Conservation (phyloP, 1,139 yeast species). For the Wickerhamiella infanticola region DNA sequence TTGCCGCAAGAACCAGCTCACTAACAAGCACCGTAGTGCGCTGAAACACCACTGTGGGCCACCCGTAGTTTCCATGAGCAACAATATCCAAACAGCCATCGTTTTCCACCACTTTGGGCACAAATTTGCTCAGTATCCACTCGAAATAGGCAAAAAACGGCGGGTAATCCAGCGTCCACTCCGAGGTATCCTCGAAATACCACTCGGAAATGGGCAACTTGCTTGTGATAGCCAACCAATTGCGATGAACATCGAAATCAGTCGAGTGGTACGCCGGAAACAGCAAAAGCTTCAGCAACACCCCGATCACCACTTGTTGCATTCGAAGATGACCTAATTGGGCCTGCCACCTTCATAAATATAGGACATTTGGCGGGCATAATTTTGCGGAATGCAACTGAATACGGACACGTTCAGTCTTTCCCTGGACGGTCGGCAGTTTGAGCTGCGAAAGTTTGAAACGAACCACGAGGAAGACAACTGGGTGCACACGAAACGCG, state of each 20-base stretch:
- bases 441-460: constrained; percentile 4
- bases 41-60: constrained; percentile 71
- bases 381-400: background rate
- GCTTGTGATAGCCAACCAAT: constrained; percentile 87
- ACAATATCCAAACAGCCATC: constrained; percentile 75
- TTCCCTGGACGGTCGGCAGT: constrained; percentile 5
- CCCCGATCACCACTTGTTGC: constrained; percentile 6
- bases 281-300: constrained; percentile 34
- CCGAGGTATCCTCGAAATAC: constrained; percentile 73
- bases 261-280: constrained; percentile 50
- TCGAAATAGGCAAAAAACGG: constrained; percentile 96
- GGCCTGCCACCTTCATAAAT: too few relatives aligned
- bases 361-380: too few relatives aligned
- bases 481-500: constrained; percentile 15
- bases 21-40: constrained; percentile 63
- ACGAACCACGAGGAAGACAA: constrained; percentile 10
- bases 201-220: constrained; percentile 62
- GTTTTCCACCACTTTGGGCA: constrained; percentile 40
- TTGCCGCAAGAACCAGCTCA: constrained; percentile 54
- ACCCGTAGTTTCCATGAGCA: constrained; percentile 48
- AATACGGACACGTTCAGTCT: constrained; percentile 4
- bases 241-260: constrained; percentile 93
- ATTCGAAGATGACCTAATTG: too few relatives aligned
- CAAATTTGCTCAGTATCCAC: constrained; percentile 56
- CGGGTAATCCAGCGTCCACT: constrained; percentile 96